Conservation (phyloP, 768 basidiomycete species). For the Suillus spraguei region DNA sequence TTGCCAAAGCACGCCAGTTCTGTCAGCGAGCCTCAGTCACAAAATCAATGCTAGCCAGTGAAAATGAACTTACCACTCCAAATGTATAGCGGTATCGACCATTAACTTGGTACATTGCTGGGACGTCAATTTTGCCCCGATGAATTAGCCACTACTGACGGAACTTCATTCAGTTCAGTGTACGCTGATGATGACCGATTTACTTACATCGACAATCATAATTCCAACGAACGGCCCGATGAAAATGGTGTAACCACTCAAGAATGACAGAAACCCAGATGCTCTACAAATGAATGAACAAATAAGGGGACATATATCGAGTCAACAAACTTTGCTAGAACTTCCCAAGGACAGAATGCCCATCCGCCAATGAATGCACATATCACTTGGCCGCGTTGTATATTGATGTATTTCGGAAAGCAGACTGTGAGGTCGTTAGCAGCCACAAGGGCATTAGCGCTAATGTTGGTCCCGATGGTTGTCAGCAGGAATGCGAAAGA, state of each 20-base stretch:
- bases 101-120: conserved; percentile 79
- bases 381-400: conserved; percentile 75
- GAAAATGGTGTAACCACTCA: conserved; percentile 86
- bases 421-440: conserved; percentile 88
- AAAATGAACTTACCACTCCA: conserved; percentile 54
- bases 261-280: conserved; percentile 71
- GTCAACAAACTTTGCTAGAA: conserved; percentile 48
- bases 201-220: conserved; percentile 57
- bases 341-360: conserved; percentile 88
- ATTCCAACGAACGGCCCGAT: conserved; percentile 85
- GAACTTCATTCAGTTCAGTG: conserved; percentile 9
- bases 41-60: not conserved
- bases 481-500: conserved; percentile 63
- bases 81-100: conserved; percentile 79
- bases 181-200: not conserved
- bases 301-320: conserved; percentile 3
- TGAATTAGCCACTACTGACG: conserved; percentile 80
- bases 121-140: conserved; percentile 71
- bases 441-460: conserved; percentile 66
- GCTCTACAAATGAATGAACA: conserved; percentile 35
- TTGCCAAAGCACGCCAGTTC: conserved; percentile 83
- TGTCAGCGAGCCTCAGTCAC: conserved; percentile 26
- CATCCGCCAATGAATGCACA: conserved; percentile 85
- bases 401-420: conserved; percentile 77
- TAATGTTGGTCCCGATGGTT: conserved; percentile 46